Percentiles rank a stretch among this genome's conserved stretches.
Evolutionary conservation across 2,329 filamentous ascomycete genomes (phyloP).

Genomic region (Fusarium dimerum): DNA sequence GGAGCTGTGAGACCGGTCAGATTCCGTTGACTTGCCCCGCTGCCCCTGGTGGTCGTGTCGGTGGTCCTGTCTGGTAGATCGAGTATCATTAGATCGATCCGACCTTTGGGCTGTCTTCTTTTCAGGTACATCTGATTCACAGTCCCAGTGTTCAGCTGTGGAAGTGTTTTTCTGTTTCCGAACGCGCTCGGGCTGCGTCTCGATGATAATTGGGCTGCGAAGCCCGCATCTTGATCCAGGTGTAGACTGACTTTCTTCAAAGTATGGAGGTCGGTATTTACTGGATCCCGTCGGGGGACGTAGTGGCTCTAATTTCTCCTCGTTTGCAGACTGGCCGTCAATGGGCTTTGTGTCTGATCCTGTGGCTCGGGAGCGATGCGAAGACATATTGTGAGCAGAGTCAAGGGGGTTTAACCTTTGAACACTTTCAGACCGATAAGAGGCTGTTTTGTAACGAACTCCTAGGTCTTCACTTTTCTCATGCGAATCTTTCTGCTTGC

Average conservation of each 20-base stretch:
- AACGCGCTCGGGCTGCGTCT: not conserved
- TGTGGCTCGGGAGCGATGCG: too few species aligned
- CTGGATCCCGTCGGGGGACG: not conserved
- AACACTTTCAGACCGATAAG: too few species aligned
- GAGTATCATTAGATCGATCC: constrained; percentile 7
- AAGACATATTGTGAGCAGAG: too few species aligned
- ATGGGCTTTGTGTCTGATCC: too few species aligned
- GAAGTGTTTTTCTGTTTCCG: not conserved
- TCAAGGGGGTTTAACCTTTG: too few species aligned
- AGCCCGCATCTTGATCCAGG: constrained; percentile 3
- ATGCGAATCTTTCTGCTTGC: too few species aligned
- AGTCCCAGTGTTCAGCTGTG: not conserved
- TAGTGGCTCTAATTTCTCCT: constrained; percentile 15
- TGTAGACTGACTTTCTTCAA: constrained; percentile 26
- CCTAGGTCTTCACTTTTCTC: too few species aligned
- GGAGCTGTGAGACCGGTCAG: constrained; percentile 21
- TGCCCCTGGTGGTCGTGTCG: not conserved
- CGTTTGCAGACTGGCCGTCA: constrained; percentile 2
- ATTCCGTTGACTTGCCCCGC: constrained; percentile 14
- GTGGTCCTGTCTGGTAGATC: not conserved
- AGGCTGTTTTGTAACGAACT: too few species aligned
- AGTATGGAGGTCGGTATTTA: constrained; percentile 29
- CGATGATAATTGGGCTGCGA: not conserved
- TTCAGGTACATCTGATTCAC: not conserved
- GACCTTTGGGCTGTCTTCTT: constrained; percentile 4